Base-by-base conservation (phyloP, 2,329 filamentous ascomycete species). In the Epichloe hybrida region DNA sequence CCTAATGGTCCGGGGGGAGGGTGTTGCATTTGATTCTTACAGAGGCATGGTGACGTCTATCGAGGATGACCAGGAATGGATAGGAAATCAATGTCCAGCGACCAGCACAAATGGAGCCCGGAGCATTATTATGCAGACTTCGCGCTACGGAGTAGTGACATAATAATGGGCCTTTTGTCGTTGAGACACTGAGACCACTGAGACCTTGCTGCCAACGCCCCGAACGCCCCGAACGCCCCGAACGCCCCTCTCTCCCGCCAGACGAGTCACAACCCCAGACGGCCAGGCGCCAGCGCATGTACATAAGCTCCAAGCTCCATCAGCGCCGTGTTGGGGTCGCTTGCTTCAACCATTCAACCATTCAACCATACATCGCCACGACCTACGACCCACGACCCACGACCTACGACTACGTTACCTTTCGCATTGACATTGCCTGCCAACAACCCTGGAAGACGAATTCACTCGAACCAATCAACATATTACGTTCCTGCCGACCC, bases 41-140 rank as follows among this genome's bases (percentile, higher is more conserved):
- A 66, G 69, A 57, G 70, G 70, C 71, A 73, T 73, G 34, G 9
- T 48, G 2, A 31, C 39, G 27, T 46, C n/a, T 9, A 13, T 31
- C 1, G 7, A 15, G 5, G 21, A 34, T 43, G 5, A 17, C 9
- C 0, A 17, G 23, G 23, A 8, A 5, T 31, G 13, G 15, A 7
- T 23, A 23, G 11, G 12, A 8, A 38, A 38, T 38, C 5, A n/a
- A n/a, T 43, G 5, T 43, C 41, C 31, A 31, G 21, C 41, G 41
- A 43, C 41, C 21, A 31, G 41, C 23, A 27, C 23, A 27, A 23
- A 6, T 23, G 17, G 23, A 23, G 23, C 23, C 23, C 23, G 23
- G 23, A 23, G 23, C 23, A 23, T 23, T 6, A 27, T 17, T 17
- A 17, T 17, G 17, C 17, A 17, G 17, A 17, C 17, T 17, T 17